Evolutionary conservation across 1,284 basidiomycete species (phyloP), one percentile per base, ranked within the genome.

Genomic region (Papiliotrema laurentii): DNA sequence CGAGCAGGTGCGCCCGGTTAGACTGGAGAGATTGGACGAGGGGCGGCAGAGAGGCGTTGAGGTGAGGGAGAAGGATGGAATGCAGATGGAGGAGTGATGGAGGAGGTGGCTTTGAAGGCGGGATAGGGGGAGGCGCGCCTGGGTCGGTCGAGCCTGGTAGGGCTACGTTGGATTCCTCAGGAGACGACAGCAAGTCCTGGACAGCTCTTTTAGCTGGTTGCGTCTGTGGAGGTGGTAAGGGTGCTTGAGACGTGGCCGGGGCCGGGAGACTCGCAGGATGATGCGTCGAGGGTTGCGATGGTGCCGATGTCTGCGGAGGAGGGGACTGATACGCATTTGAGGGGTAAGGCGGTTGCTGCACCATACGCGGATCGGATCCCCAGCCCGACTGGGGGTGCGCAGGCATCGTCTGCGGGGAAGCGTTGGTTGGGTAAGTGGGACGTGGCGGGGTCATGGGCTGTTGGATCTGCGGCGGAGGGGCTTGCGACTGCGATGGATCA

Each of bases 51-150:
- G 90, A 83, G 28, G 82, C 76, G 30, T 77, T 75, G 44, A 71
- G 93, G 92, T 21, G 96, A 98, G n/a, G 80, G 85, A 50, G 88
- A 89, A 60, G 92, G 98, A 9, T 98, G 96, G 74, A 78, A 77
- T 51, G 82, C 79, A 39, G 91, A 92, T 14, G 81, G 84, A 30
- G 78, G 77, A 26, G 81, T 87, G 51, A 76, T 90, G 57, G 77
- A 78, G 25, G 77, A 71, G 33, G 80, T 83, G 1, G 82, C 96
- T 1, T 66, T 75, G 2, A 77, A 80, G 45, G 86, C 83, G 83
- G 86, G 49, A 85, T 89, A 69, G 83, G 84, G 34, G 82, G 85
- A 64, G 22, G 53, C 37, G n/a, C 64, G 64, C 51, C 18, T 24
- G 63, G 40, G 25, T 58, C 43, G 35, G 59, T 33, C 18, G 55